Base-by-base conservation (phyloP, 495 filamentous ascomycete species). In the Penicillium longicatenatum region DNA sequence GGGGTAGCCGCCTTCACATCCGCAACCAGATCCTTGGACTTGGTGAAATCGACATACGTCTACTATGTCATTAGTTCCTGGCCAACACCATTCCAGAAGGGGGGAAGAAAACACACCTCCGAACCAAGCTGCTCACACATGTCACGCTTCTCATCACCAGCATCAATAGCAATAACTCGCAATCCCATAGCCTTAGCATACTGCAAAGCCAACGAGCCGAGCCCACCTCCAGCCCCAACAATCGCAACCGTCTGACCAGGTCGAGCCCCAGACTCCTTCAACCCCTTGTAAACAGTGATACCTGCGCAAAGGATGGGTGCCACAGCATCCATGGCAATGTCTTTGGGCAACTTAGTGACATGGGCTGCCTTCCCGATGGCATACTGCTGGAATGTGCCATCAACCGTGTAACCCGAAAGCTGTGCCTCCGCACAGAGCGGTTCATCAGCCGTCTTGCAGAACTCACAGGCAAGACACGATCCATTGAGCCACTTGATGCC, bases 181-280 rank as follows among this genome's bases (percentile, higher is more conserved):
- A 95, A 72, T 44, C 91, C 91, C 92, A 96, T 94, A n/a, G 90
- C 92, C 71, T 86, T 88, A 7, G 90, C 91, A 68, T 92, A 95
- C 71, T 96, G 91, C 65, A 87, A 76, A 19, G 92, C 92, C 56
- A 96, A 79, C 50, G 83, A 86, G 14, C 91, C 91, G 4, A 96
- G 80, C n/a, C 91, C 91, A 70, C 91, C 91, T 29, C 92, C 91
- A n/a, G 92, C 91, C 61, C 91, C 91, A 53, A 93, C 91, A 63
- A 96, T 89, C 51, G 89, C 92, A n/a, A 96, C 85, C 12, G 79
- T 86, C 70, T 95, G 84, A 31, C 91, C 91, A 0, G 92, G 84
- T 2, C 83, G 74, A 1, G 80, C 88, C 17, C 84, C 85, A 2
- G 89, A 90, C 71, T 95, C 91, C 76, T 94, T 95, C 31, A 96